A percentile compares a stretch with the other conserved stretches of the same genome.
Conservation (phyloP, 345 rosid species). For the Jatropha curcas region DNA sequence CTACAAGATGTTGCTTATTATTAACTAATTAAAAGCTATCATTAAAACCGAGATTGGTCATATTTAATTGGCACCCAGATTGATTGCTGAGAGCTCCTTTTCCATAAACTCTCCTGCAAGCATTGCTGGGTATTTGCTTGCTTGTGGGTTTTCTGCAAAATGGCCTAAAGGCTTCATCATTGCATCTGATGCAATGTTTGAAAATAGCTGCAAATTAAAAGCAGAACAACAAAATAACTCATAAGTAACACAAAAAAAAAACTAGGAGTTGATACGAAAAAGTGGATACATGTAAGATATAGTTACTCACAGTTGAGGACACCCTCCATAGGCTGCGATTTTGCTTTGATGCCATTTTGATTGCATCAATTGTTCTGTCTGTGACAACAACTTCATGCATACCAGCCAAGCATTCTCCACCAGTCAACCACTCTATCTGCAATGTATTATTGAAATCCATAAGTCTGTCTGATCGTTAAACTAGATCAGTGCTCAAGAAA, state of each 20-base stretch:
- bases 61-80: too few relatives aligned
- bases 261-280: too few relatives aligned
- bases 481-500: not conserved
- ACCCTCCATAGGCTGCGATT: slow-evolving; percentile 91
- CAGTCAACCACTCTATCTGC: slow-evolving; percentile 96
- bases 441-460: too few relatives aligned
- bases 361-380: slow-evolving; percentile 64
- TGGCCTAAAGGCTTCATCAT: slow-evolving; percentile 51
- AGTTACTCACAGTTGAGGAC: slow-evolving; percentile 77
- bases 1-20: too few relatives aligned
- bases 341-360: slow-evolving; percentile 63
- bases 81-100: slow-evolving; percentile 65
- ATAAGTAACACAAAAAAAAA: too few relatives aligned
- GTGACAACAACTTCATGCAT: slow-evolving; percentile 96
- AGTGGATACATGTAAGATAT: too few relatives aligned
- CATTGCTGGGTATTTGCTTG: slow-evolving; percentile 60
- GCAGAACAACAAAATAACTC: not conserved
- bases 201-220: slow-evolving; percentile 55
- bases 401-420: slow-evolving; percentile 89
- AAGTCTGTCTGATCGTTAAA: too few relatives aligned
- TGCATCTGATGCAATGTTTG: slow-evolving; percentile 76
- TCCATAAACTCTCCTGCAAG: slow-evolving; percentile 61
- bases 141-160: slow-evolving; percentile 62
- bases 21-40: too few relatives aligned
- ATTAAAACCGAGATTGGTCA: too few relatives aligned